These are phyloP conservation scores for Mallotus japonicus DNA, from an alignment of 441 rosid species.

Conservation along the genomic window DNA sequence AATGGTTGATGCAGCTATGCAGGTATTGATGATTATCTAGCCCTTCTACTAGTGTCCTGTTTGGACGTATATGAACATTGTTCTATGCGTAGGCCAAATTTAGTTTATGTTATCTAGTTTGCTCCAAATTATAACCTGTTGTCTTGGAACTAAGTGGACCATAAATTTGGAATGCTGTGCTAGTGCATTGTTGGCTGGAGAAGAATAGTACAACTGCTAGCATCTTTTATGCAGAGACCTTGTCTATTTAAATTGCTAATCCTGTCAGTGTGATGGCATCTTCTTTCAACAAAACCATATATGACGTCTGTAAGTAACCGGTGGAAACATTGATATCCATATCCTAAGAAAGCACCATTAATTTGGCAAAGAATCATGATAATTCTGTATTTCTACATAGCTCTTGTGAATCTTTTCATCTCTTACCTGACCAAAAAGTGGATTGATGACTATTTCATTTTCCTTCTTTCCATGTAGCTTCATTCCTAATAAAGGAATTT, in stretches of 20 bases:
- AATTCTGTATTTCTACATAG: background rate
- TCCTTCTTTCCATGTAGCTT: background rate
- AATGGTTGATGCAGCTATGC: slow-evolving; percentile 88
- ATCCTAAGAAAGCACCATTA: no score
- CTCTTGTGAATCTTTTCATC: background rate
- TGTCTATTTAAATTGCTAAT: background rate
- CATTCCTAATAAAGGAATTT: background rate
- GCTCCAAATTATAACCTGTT: background rate
- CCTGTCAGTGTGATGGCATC: background rate
- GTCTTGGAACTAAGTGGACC: background rate
- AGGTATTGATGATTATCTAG: slow-evolving; percentile 41
- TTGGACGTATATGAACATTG: background rate
- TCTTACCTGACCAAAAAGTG: background rate
- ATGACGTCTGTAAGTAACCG: background rate
- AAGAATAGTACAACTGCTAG: background rate
- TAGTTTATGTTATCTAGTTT: background rate
- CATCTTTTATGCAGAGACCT: background rate
- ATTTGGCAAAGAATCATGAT: background rate
- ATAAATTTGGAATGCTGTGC: background rate
- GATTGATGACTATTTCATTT: background rate
- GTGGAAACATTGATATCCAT: no score
- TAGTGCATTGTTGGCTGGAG: background rate
- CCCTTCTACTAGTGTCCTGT: background rate
- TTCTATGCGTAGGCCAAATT: background rate
- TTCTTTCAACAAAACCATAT: background rate